Percentiles rank a stretch among this genome's conserved stretches.
phyloP scores from a whole-genome alignment of 2,329 filamentous ascomycete genomes.

The Ceratocystis ficicola region DNA sequence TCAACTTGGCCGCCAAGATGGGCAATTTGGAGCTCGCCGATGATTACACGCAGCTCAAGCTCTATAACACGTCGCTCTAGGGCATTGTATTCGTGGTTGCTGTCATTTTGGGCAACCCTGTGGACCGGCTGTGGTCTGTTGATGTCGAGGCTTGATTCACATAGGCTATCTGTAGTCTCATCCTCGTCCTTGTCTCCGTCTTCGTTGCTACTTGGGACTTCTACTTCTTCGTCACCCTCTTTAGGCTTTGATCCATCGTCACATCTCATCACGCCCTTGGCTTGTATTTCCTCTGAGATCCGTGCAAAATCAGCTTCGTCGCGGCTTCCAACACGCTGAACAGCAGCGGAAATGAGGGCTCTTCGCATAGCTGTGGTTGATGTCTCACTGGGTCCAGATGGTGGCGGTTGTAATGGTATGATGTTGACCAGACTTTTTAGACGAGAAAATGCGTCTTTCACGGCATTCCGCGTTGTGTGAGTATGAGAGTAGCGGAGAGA shows the following conservation, averaged over 20 bases:
- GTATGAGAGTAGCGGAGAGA: background rate
- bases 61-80: slow-evolving; percentile 5
- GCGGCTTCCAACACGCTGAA: background rate
- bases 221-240: background rate
- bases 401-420: background rate
- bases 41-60: slow-evolving; percentile 12
- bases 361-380: background rate
- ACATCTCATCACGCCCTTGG: background rate
- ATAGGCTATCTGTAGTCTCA: background rate
- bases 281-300: background rate
- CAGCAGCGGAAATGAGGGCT: background rate
- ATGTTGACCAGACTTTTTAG: background rate
- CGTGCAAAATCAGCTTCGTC: background rate
- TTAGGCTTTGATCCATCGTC: background rate
- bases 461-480: background rate
- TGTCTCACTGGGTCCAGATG: background rate
- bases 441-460: background rate
- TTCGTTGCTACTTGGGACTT: background rate
- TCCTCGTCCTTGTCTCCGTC: background rate
- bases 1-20: slow-evolving; percentile 1
- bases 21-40: slow-evolving; percentile 7
- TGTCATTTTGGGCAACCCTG: background rate
- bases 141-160: background rate
- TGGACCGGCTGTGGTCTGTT: background rate
- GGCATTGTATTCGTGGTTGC: background rate